These are phyloP conservation scores for Aspergillus felis DNA, from an alignment of 2,329 filamentous ascomycete species.

Conservation along the genomic window DNA sequence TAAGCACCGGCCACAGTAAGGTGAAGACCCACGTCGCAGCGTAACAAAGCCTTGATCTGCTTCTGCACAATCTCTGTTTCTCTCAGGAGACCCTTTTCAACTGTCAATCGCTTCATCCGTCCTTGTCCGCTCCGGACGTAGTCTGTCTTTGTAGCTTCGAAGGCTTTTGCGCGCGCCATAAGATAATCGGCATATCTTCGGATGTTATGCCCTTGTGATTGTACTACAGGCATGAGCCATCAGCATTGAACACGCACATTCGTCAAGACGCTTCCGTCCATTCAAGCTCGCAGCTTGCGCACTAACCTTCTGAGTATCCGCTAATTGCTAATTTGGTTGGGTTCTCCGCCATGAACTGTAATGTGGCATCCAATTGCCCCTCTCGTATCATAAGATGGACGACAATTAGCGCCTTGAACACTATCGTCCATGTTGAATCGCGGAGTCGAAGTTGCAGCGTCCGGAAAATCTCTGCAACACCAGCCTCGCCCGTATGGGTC, in stretches of 20 bases:
- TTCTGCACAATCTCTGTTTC: slow-evolving; percentile 89
- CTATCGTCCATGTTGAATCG: slow-evolving; percentile 99
- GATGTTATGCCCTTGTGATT: slow-evolving; percentile 93
- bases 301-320: slow-evolving; percentile 83
- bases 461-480: slow-evolving; percentile 92
- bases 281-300: background rate
- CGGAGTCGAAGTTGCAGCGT: slow-evolving; percentile 82
- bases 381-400: slow-evolving; percentile 97
- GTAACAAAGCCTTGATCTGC: slow-evolving; percentile 78
- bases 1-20: background rate
- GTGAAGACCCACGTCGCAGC: slow-evolving; percentile 70
- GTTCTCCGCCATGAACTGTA: slow-evolving; percentile 78
- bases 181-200: slow-evolving; percentile 87
- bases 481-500: slow-evolving; percentile 89
- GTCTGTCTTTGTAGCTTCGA: slow-evolving; percentile 78
- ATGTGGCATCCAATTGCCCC: slow-evolving; percentile 81
- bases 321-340: slow-evolving; percentile 82
- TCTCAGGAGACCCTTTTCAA: slow-evolving; percentile 87
- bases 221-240: slow-evolving; percentile 55
- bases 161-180: slow-evolving; percentile 74
- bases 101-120: slow-evolving; percentile 75
- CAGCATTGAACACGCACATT: slow-evolving; percentile 26
- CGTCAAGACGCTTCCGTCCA: background rate
- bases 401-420: slow-evolving; percentile 95
- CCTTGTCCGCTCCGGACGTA: slow-evolving; percentile 82